Percentiles rank a stretch among this genome's conserved stretches.
These are phyloP conservation scores for Schizosaccharomyces osmophilus DNA, from an alignment of 805 yeast species.

Conservation along the genomic window DNA sequence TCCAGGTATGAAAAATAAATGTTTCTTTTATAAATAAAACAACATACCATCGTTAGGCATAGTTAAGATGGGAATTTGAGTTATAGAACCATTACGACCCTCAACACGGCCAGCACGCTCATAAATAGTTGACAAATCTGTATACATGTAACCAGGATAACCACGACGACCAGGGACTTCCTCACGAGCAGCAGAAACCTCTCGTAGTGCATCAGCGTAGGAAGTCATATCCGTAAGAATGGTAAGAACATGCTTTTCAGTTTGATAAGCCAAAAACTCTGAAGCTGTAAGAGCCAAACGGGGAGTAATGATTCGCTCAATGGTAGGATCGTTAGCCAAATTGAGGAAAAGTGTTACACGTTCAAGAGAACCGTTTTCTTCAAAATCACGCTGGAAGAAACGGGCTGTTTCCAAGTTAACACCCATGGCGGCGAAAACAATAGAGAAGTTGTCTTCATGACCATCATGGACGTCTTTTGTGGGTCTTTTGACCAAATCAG, in stretches of 20 bases:
- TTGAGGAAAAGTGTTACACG: slow-evolving; percentile 91
- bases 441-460: slow-evolving; percentile 96
- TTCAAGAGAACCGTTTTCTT: slow-evolving; percentile 94
- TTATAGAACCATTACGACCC: slow-evolving; percentile 97
- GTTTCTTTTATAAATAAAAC: not conserved
- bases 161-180: slow-evolving; percentile 99
- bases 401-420: slow-evolving; percentile 95
- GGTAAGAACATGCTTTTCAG: slow-evolving; percentile 95
- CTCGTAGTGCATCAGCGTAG: slow-evolving; percentile 98
- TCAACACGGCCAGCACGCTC: slow-evolving; percentile 99
- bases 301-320: slow-evolving; percentile 97
- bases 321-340: slow-evolving; percentile 97
- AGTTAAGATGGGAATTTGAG: slow-evolving; percentile 94
- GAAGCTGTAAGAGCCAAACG: slow-evolving; percentile 97
- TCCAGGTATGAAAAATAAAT: too few relatives aligned
- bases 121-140: slow-evolving; percentile 94
- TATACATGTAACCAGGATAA: slow-evolving; percentile 99
- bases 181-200: slow-evolving; percentile 98
- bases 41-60: slow-evolving; percentile 70
- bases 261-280: slow-evolving; percentile 93
- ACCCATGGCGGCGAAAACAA: slow-evolving; percentile 99
- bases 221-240: slow-evolving; percentile 98
- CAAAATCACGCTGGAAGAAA: slow-evolving; percentile 96
- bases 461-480: slow-evolving; percentile 99
- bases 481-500: slow-evolving; percentile 86